Evolutionary conservation across 306 rosid genomes (phyloP), one percentile per base, ranked within the genome.

Genomic region (Prosopis cineraria): DNA sequence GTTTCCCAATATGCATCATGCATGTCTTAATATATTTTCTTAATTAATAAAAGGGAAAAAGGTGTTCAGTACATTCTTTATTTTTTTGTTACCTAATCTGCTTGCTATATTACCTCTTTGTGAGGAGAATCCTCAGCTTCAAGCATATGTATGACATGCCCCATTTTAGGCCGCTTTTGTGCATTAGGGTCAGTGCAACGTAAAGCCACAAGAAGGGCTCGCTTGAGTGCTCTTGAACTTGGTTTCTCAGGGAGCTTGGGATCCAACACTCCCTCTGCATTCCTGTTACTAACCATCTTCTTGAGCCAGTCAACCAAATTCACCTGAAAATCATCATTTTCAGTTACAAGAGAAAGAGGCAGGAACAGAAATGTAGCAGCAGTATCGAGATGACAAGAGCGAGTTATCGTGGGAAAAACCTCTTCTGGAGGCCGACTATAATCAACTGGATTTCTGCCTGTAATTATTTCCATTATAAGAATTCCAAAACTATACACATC

Each of bases 381-480:
- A 27, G 50, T 43, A 39, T 69, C 17, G 55, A 58, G 45, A 12
- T 3, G 17, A 7, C 48, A 45, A 79, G 33, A 41, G 6, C 36
- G 59, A 79, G 64, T 27, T 44, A 4, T n/a, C n/a, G n/a, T 76
- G 60, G 30, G 36, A 27, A 79, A 78, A 62, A 89, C 93, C 93
- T 89, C 93, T 70, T 82, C 91, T 11, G 85, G 75, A 31, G 89
- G 93, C 19, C 84, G 91, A 52, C 75, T 80, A 50, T 85, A 87
- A 75, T 89, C 91, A 24, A 89, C 93, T 9, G 93, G 93, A 40
- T 87, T 89, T 76, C 93, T 85, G 17, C 93, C 93, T 1, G 91
- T 43, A 64, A 87, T 83, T 76, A 89, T 85, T 75, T 89, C 93
- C 93, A 89, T 87, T 34, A 87, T 80, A 55, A 89, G 91, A 81